A percentile compares a stretch with the other conserved stretches of the same genome.
phyloP scores from a whole-genome alignment of 2,329 filamentous ascomycete genomes.

The Aspergillus ochraceus region DNA sequence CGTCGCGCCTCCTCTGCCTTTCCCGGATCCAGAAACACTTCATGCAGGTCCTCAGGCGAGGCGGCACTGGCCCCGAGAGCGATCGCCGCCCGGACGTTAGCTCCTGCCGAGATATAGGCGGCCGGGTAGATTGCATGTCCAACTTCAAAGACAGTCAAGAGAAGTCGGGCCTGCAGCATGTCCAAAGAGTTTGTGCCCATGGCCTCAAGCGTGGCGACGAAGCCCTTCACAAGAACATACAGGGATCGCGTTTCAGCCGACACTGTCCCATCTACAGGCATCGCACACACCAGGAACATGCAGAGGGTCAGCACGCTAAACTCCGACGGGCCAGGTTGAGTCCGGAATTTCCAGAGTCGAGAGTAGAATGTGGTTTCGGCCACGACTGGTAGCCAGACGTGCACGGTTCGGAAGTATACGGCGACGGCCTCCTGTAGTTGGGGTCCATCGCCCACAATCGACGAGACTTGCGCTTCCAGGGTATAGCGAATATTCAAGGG shows the following conservation, averaged over 20 bases:
- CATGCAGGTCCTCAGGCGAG: neutral
- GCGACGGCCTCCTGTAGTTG: neutral
- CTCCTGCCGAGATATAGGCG: slow-evolving; percentile 1
- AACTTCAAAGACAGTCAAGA: slow-evolving; percentile 1
- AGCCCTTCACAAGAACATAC: slow-evolving; percentile 1
- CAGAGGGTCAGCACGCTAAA: neutral
- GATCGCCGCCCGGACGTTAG: slow-evolving; percentile 2
- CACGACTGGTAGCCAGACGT: slow-evolving; percentile 1
- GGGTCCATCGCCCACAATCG: neutral
- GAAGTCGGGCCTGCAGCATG: neutral
- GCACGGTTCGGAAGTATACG: slow-evolving; percentile 1
- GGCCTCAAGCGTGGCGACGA: neutral
- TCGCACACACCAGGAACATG: neutral
- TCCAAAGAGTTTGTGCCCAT: neutral
- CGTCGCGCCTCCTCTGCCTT: slow-evolving; percentile 1
- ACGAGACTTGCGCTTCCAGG: neutral
- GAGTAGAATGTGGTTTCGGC: neutral
- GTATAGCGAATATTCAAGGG: neutral
- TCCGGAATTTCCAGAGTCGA: neutral
- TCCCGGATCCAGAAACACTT: neutral
- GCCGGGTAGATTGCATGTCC: slow-evolving; percentile 1
- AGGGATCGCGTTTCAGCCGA: neutral
- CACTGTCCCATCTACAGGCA: neutral
- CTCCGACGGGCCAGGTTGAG: neutral
- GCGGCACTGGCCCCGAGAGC: neutral